Evolutionary conservation across 441 rosid genomes (phyloP).

Genomic region (Arabidopsis hybrid): DNA sequence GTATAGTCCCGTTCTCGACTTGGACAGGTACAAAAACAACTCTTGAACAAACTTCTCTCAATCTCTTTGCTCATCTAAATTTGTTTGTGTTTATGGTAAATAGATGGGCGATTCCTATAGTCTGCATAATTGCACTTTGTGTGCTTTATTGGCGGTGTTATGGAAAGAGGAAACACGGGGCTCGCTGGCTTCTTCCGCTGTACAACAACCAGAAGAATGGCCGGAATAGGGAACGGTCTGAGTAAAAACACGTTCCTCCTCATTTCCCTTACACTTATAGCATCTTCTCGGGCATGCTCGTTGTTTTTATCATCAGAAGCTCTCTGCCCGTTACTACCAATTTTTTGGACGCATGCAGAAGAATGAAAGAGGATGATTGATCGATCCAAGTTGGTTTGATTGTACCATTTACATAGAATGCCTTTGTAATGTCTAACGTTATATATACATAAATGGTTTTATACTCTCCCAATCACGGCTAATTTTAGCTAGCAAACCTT

Average conservation of each 20-base stretch:
- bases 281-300: constrained; percentile 46
- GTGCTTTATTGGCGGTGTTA: constrained; percentile 86
- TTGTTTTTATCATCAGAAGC: constrained; percentile 45
- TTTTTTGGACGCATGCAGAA: constrained; percentile 37
- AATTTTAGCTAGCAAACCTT: constrained; percentile 4
- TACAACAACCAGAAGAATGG: constrained; percentile 65
- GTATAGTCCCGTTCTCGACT: constrained; percentile 92
- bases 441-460: constrained; percentile 20
- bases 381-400: constrained; percentile 41
- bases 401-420: constrained; percentile 42
- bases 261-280: constrained; percentile 33
- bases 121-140: constrained; percentile 54
- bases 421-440: constrained; percentile 34
- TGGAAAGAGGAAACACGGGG: constrained; percentile 77
- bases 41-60: constrained; percentile 18
- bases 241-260: constrained; percentile 46
- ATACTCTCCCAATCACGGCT: constrained; percentile 4
- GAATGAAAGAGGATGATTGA: constrained; percentile 36
- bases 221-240: constrained; percentile 77
- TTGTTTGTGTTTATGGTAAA: constrained; percentile 21
- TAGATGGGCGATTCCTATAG: constrained; percentile 96
- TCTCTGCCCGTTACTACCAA: constrained; percentile 43
- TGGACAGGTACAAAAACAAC: constrained; percentile 76
- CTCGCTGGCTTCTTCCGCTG: constrained; percentile 76
- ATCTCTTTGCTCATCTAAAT: neutral